Evolutionary conservation across 2,329 filamentous ascomycete species (phyloP), one percentile per base, ranked within the genome.

Genomic region (Alternaria burnsii): DNA sequence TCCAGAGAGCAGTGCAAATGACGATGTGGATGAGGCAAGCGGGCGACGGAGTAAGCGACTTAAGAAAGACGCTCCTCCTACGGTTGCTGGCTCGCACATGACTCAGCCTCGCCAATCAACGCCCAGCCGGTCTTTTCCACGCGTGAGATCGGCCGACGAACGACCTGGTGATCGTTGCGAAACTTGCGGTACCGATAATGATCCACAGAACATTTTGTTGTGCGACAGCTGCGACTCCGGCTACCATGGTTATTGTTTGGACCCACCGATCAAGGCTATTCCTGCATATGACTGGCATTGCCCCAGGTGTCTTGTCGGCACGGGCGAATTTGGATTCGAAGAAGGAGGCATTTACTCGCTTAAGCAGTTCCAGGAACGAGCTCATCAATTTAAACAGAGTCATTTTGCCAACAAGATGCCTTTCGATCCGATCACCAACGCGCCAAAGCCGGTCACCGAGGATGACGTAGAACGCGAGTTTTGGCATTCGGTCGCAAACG

Each of bases 391-490:
- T 84, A 98, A 97, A 79, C 91, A 96, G 71, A 88, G 88, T 24
- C 97, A 99, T 73, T 99, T 99, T 73, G 89, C 93, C 63, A 90
- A 90, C 71, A 95, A 94, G 79, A 92, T 94, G 89, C 91, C 91
- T 0, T 94, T 91, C 70, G 94, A 97, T 72, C 89, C 93, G 0
- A 86, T 94, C 30, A 86, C 92, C 26, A 94, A 97, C 68, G 91
- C 89, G 30, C 89, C 91, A 66, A 87, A 89, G 41, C 90, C 91
- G 0, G 91, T 97, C 30, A 94, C 92, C 0, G 95, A 99, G 76
- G 94, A 98, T 64, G 95, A 98, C 68, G 92, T 99, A 4, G 95
- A 99, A 79, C 89, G 89, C 20, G 95, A 99, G 75, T 99, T 99
- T 77, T 99, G 95, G 95, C 88, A 93, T 69, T 85, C 98, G 9